Conservation (phyloP, 441 rosid genomes). For the Bruguiera hainesii region DNA sequence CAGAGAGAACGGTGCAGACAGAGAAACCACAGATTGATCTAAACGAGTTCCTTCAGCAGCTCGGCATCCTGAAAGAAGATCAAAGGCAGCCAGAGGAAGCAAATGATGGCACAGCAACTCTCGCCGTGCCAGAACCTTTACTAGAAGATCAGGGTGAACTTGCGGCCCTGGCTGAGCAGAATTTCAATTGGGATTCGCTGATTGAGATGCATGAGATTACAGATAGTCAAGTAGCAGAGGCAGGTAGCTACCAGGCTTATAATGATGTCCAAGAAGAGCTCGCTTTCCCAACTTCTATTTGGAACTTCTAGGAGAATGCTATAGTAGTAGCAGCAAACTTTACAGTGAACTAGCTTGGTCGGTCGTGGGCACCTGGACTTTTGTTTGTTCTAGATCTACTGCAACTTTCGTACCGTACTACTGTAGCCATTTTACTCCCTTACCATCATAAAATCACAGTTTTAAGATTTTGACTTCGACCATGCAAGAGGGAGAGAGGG, state of each 20-base stretch:
- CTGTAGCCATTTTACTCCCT: too few relatives aligned
- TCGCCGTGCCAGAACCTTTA: constrained; percentile 32
- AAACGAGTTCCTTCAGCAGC: constrained; percentile 87
- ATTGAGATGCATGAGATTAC: constrained; percentile 53
- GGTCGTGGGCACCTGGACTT: too few relatives aligned
- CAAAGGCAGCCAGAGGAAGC: constrained; percentile 30
- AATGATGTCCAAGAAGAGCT: constrained; percentile 52
- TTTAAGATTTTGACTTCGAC: too few relatives aligned
- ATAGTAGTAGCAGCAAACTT: too few relatives aligned
- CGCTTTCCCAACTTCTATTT: constrained; percentile 54
- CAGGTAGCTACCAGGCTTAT: constrained; percentile 36
- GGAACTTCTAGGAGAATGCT: constrained; percentile 48
- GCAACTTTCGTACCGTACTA: too few relatives aligned
- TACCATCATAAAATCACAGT: too few relatives aligned
- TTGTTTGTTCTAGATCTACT: too few relatives aligned
- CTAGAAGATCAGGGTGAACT: constrained; percentile 36
- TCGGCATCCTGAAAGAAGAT: constrained; percentile 60
- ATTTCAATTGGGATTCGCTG: constrained; percentile 71
- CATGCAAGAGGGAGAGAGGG: too few relatives aligned
- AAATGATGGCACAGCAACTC: constrained; percentile 26
- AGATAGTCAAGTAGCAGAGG: constrained; percentile 34
- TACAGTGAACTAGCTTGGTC: too few relatives aligned
- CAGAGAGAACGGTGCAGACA: constrained; percentile 23
- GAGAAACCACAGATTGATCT: constrained; percentile 89
- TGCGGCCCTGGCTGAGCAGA: constrained; percentile 36